Evolutionary conservation across 495 filamentous ascomycete species (phyloP).

Genomic region (Xylaria palmicola): DNA sequence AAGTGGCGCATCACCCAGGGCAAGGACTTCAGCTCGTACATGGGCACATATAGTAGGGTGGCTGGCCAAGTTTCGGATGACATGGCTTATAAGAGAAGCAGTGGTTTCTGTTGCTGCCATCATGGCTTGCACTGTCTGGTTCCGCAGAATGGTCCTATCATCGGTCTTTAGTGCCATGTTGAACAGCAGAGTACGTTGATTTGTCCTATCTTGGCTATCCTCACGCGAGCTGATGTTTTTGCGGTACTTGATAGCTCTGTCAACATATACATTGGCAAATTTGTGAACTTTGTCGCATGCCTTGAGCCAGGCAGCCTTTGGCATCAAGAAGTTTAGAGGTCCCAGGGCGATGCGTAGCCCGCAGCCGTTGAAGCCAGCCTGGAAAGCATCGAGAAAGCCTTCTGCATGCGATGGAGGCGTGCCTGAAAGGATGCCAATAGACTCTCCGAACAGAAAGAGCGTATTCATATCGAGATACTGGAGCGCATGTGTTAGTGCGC

Average conservation of each 20-base stretch:
- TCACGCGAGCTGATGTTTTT: slow-evolving; percentile 1
- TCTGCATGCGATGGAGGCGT: slow-evolving; percentile 6
- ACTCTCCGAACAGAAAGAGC: slow-evolving; percentile 60
- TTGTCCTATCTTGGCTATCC: slow-evolving; percentile 18
- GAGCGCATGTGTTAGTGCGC: slow-evolving; percentile 18
- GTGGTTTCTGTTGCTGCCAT: slow-evolving; percentile 35
- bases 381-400: slow-evolving; percentile 24
- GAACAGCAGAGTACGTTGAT: slow-evolving; percentile 24
- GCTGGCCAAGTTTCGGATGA: slow-evolving; percentile 18
- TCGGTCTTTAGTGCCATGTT: slow-evolving; percentile 25
- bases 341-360: slow-evolving; percentile 23
- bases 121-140: slow-evolving; percentile 30
- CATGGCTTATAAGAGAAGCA: slow-evolving; percentile 21
- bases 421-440: slow-evolving; percentile 23
- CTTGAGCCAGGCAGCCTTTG: slow-evolving; percentile 14
- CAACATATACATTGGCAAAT: slow-evolving; percentile 26
- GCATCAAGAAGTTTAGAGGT: slow-evolving; percentile 21
- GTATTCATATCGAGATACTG: slow-evolving; percentile 53
- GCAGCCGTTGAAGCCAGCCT: slow-evolving; percentile 25
- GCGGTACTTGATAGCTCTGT: slow-evolving; percentile 21
- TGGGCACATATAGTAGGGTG: slow-evolving; percentile 12
- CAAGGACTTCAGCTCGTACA: slow-evolving; percentile 15
- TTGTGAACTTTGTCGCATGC: slow-evolving; percentile 20
- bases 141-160: slow-evolving; percentile 28
- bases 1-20: slow-evolving; percentile 20